Conservation (phyloP, 2,329 filamentous ascomycete genomes). For the Fusarium concolor region DNA sequence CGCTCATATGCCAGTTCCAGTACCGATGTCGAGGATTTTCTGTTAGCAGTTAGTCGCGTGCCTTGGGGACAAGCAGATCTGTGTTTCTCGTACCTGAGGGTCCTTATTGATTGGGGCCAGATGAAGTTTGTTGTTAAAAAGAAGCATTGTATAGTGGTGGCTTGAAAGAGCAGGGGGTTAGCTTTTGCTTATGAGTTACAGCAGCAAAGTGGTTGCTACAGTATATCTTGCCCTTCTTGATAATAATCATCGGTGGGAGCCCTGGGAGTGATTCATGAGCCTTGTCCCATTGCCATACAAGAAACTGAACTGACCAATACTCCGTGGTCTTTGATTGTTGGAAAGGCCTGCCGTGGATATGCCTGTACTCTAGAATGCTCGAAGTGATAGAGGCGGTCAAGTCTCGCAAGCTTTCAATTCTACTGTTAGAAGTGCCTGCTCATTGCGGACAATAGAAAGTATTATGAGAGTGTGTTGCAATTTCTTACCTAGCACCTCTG, state of each 20-base stretch:
- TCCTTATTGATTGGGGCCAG: slow-evolving; percentile 44
- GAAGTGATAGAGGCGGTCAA: slow-evolving; percentile 30
- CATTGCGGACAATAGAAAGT: no score
- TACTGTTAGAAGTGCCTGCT: not conserved
- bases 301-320: slow-evolving; percentile 39
- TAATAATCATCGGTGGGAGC: slow-evolving; percentile 35
- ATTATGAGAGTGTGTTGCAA: not conserved
- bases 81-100: slow-evolving; percentile 10
- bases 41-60: not conserved
- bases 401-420: slow-evolving; percentile 12
- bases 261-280: not conserved
- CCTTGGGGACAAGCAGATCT: no score
- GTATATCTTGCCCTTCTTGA: slow-evolving; percentile 27
- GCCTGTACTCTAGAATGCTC: slow-evolving; percentile 44
- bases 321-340: slow-evolving; percentile 43
- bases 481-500: slow-evolving; percentile 13
- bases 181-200: not conserved
- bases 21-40: slow-evolving; percentile 62
- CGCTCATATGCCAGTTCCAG: slow-evolving; percentile 69
- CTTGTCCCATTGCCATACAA: not conserved
- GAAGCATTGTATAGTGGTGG: slow-evolving; percentile 32
- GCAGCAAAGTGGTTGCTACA: not conserved
- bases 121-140: slow-evolving; percentile 52
- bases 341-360: slow-evolving; percentile 46
- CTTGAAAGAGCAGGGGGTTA: not conserved